These are phyloP conservation scores for Scenedesmus sp. DNA, from an alignment of 163 green algal species.

Conservation along the genomic window DNA sequence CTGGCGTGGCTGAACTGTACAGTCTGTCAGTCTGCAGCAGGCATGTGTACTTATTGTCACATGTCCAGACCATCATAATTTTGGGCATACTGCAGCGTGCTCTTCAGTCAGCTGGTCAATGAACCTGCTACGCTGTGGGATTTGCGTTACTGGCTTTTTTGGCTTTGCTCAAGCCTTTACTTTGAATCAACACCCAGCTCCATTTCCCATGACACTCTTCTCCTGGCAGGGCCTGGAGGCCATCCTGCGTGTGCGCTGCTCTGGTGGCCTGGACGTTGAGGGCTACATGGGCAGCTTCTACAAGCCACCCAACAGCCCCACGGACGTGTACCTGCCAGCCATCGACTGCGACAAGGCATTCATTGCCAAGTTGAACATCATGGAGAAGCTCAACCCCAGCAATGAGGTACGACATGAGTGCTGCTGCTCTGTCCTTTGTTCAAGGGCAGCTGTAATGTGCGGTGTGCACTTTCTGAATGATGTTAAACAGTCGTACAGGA, in stretches of 20 bases:
- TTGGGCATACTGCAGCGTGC: too few relatives aligned
- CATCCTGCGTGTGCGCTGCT: constrained; percentile 76
- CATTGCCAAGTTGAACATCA: constrained; percentile 60
- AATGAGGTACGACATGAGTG: constrained; percentile 21
- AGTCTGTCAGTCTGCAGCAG: not conserved
- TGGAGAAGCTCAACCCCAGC: constrained; percentile 64
- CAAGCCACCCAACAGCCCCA: constrained; percentile 61
- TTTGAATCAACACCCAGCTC: too few relatives aligned
- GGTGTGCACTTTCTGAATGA: not conserved
- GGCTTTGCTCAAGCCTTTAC: too few relatives aligned
- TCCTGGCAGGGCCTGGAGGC: constrained; percentile 72
- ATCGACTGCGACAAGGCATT: constrained; percentile 79
- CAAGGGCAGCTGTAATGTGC: not conserved
- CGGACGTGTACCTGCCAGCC: constrained; percentile 71
- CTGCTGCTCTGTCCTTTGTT: not conserved
- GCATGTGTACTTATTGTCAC: too few relatives aligned
- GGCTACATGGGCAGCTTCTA: constrained; percentile 62
- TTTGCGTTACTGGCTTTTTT: too few relatives aligned
- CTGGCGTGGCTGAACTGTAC: too few relatives aligned
- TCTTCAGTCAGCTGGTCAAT: too few relatives aligned
- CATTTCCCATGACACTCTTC: too few relatives aligned
- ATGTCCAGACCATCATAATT: too few relatives aligned
- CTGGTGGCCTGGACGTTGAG: constrained; percentile 69
- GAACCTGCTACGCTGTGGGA: too few relatives aligned
- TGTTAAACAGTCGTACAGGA: too few relatives aligned